These are phyloP conservation scores for Ustilago lituana DNA, from an alignment of 1,284 basidiomycete species.

Conservation along the genomic window DNA sequence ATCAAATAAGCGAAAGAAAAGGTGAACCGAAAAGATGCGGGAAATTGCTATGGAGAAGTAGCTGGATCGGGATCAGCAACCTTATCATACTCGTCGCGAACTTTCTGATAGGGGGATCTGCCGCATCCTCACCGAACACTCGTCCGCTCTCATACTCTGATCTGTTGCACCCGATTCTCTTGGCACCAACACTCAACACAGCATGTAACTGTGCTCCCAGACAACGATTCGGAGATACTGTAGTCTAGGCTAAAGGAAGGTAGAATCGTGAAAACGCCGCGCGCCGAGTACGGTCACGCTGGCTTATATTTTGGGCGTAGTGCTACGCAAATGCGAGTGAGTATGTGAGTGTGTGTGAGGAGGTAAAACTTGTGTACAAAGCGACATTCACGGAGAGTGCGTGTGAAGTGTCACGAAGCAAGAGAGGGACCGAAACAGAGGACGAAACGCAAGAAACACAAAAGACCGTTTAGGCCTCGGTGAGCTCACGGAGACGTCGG, in stretches of 20 bases:
- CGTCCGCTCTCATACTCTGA: no score
- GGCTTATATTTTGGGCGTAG: slow-evolving; percentile 16
- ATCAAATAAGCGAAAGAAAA: no score
- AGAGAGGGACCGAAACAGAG: slow-evolving; percentile 13
- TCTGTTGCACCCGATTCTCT: no score
- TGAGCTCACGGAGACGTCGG: slow-evolving; percentile 67
- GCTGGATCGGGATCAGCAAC: no score
- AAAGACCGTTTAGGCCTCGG: slow-evolving; percentile 61
- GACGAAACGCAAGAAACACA: not conserved
- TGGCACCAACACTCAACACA: no score
- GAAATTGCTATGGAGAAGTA: no score
- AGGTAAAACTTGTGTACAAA: slow-evolving; percentile 40
- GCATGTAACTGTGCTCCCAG: no score
- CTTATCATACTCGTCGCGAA: no score
- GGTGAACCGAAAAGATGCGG: no score
- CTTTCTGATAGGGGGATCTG: no score
- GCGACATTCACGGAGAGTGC: slow-evolving; percentile 15
- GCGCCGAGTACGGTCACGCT: slow-evolving; percentile 6
- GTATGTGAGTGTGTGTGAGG: slow-evolving; percentile 16
- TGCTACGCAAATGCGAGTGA: slow-evolving; percentile 22
- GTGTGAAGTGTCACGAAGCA: slow-evolving; percentile 16
- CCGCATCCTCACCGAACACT: no score
- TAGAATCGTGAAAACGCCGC: slow-evolving; percentile 16
- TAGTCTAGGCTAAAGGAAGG: not conserved
- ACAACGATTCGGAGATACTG: no score